Base-by-base conservation (phyloP, 345 rosid genomes). In the Mangifera indica region DNA sequence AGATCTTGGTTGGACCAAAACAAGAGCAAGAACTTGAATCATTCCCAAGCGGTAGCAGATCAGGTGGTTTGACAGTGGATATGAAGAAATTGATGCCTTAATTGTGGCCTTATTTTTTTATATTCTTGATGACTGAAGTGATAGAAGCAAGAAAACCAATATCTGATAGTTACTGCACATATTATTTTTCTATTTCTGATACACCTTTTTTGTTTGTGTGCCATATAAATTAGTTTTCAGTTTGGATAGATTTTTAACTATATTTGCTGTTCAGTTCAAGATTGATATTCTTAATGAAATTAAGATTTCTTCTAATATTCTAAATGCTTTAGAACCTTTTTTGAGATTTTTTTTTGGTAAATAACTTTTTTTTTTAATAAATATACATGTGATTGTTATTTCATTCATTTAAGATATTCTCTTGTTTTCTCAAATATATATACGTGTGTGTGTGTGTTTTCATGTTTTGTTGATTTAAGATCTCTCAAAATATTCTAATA, bases 21-120 rank as follows among this genome's bases (percentile, higher is more conserved):
- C 89, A 85, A 78, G 99, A 95, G 80, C 97, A 88, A 80, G 99
- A 92, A 80, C 98, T 95, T 81, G 96, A 95, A 74, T 86, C 94
- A 45, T 80, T 88, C 78, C 93, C 96, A 49, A 88, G 86, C 73
- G 76, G 88, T 78, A 84, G 79, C 81, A 84, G 66, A 84, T 72
- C 88, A 85, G 99, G 99, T 95, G 80, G 81, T 72, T 61, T 72
- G 52, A 18, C 13, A 37, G 62, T 44, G 55, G 51, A n/a, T 55
- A 21, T 17, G 76, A 20, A 26, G 13, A 18, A 32, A n/a, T 53
- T 4, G 25, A 63, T 4, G 12, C 45, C 42, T 25, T 42, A 18
- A 60, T 37, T 11, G 37, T 71, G 2, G 3, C 17, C 17, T 46
- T 3, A 12, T 3, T 13, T 14, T 46, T 46, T 37, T 37, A 37